Conservation (phyloP, 441 rosid genomes). For the Populus hybrid region DNA sequence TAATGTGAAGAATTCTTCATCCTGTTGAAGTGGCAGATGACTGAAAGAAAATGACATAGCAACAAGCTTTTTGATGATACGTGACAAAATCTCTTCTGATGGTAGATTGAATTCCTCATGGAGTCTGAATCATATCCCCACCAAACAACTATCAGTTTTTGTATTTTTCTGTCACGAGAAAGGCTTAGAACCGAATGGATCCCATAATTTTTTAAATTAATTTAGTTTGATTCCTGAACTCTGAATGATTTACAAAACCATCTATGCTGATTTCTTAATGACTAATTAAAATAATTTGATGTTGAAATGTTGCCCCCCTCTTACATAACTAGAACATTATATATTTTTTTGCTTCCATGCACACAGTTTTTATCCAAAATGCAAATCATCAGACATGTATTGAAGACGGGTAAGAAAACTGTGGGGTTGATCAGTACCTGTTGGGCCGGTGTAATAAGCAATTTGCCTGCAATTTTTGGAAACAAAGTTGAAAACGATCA, state of each 20-base stretch:
- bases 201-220: not conserved
- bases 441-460: conserved; percentile 77
- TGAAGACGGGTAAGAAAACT: not conserved
- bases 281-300: not conserved
- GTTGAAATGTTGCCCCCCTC: not conserved
- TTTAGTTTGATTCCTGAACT: not conserved
- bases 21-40: not conserved
- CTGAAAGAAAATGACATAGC: not conserved
- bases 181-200: not conserved
- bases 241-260: too few relatives aligned
- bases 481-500: conserved; percentile 5
- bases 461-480: conserved; percentile 58
- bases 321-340: not conserved
- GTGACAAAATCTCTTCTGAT: not conserved
- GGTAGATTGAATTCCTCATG: not conserved
- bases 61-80: not conserved
- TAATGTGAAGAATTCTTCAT: not conserved
- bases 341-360: not conserved
- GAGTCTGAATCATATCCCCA: not conserved
- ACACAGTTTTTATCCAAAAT: not conserved
- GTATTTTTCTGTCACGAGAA: not conserved
- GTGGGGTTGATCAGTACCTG: conserved; percentile 43
- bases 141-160: not conserved
- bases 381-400: not conserved
- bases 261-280: too few relatives aligned